Evolutionary conservation across 768 basidiomycete genomes (phyloP).

Genomic region (Russula brevipes): DNA sequence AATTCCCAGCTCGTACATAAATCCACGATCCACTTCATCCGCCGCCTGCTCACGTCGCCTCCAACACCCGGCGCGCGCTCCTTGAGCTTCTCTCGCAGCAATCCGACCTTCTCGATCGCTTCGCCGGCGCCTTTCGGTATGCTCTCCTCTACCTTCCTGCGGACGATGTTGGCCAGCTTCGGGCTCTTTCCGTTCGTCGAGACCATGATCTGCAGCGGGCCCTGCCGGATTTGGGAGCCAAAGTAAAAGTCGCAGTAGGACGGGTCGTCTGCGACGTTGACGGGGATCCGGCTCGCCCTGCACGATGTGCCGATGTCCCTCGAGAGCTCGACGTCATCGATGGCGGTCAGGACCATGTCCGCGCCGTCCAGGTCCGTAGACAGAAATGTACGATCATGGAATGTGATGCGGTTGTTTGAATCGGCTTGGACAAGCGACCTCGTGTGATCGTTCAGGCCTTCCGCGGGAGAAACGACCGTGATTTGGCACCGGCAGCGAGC

Average conservation of each 20-base stretch:
- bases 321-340: constrained; percentile 72
- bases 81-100: constrained; percentile 65
- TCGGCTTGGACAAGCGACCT: constrained; percentile 43
- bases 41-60: constrained; percentile 62
- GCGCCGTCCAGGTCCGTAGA: constrained; percentile 60
- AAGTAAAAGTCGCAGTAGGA: constrained; percentile 98
- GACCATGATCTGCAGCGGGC: constrained; percentile 92
- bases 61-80: constrained; percentile 79
- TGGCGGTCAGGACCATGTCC: constrained; percentile 91
- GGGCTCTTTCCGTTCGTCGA: constrained; percentile 94
- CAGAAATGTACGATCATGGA: constrained; percentile 65
- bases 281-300: constrained; percentile 65
- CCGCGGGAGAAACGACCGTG: constrained; percentile 66
- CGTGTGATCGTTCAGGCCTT: constrained; percentile 60
- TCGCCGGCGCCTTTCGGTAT: constrained; percentile 68
- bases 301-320: constrained; percentile 67
- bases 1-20: constrained; percentile 83
- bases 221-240: constrained; percentile 85
- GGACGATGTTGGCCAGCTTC: constrained; percentile 80
- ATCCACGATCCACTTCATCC: constrained; percentile 91
- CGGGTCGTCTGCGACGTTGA: constrained; percentile 96
- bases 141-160: constrained; percentile 57
- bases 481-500: constrained; percentile 76
- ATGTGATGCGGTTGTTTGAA: constrained; percentile 51
- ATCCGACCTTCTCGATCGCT: constrained; percentile 76